phyloP scores from a whole-genome alignment of 352 stramenopile species.

The Pythium phragmitis region DNA sequence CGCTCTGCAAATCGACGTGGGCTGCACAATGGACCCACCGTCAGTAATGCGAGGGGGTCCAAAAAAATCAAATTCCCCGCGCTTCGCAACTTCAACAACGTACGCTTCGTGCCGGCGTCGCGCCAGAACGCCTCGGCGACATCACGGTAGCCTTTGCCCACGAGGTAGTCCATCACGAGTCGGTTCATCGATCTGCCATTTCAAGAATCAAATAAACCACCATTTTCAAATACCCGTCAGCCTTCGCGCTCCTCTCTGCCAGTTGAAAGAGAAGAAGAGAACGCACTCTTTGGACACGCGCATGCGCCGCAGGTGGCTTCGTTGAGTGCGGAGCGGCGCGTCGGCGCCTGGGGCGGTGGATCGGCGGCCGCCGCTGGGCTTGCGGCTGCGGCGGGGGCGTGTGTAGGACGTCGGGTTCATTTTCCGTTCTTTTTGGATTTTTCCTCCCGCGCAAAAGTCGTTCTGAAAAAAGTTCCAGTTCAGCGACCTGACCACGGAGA shows the following conservation, averaged over 20 bases:
- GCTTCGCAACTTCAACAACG: constrained; percentile 33
- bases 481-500: background rate
- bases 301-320: constrained; percentile 40
- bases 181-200: constrained; percentile 67
- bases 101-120: constrained; percentile 71
- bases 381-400: constrained; percentile 9
- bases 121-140: constrained; percentile 74
- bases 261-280: background rate
- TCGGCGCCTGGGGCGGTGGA: constrained; percentile 20
- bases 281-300: constrained; percentile 71
- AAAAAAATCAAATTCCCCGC: background rate
- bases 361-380: constrained; percentile 11
- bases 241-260: background rate
- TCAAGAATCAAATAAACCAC: background rate
- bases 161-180: constrained; percentile 81
- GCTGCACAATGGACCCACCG: constrained; percentile 29
- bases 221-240: background rate
- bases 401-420: constrained; percentile 19
- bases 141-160: constrained; percentile 74
- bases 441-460: constrained; percentile 25
- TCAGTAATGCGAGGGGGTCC: constrained; percentile 18
- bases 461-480: background rate
- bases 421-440: constrained; percentile 9
- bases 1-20: constrained; percentile 68
- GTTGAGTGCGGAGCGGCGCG: constrained; percentile 20